A percentile compares a stretch with the other conserved stretches of the same genome.
Conservation (phyloP, 257 asterid species). For the Solanum okadae region DNA sequence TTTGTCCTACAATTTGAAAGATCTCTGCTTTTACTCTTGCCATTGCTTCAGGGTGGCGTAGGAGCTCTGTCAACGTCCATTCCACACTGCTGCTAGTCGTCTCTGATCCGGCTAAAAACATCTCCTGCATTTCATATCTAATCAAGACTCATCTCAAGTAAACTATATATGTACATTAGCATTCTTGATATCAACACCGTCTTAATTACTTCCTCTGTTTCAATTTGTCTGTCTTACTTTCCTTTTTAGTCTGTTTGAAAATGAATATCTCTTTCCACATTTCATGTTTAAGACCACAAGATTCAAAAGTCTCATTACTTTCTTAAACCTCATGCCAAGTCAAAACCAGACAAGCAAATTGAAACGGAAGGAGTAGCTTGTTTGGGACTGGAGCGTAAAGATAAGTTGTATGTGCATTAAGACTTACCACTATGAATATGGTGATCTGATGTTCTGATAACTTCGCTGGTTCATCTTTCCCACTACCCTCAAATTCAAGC, state of each 20-base stretch:
- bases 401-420: neutral
- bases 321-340: no score
- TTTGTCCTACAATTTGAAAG: constrained; percentile 12
- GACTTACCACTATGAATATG: constrained; percentile 41
- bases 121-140: constrained; percentile 27
- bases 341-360: neutral
- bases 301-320: no score
- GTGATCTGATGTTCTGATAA: constrained; percentile 34
- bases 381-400: no score
- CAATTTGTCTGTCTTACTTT: no score
- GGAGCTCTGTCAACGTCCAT: constrained; percentile 69
- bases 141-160: neutral
- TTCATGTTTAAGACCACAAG: no score
- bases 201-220: no score
- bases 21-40: constrained; percentile 33
- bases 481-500: constrained; percentile 21
- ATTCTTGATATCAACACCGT: neutral
- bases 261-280: no score
- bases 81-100: constrained; percentile 52
- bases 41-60: constrained; percentile 44
- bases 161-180: neutral
- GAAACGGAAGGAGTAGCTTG: neutral
- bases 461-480: constrained; percentile 11
- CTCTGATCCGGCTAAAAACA: constrained; percentile 61
- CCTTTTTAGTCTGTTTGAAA: no score